Percentiles rank a stretch among this genome's conserved stretches.
These are phyloP conservation scores for Stemphylium beticola DNA, from an alignment of 2,329 filamentous ascomycete species.

Conservation along the genomic window DNA sequence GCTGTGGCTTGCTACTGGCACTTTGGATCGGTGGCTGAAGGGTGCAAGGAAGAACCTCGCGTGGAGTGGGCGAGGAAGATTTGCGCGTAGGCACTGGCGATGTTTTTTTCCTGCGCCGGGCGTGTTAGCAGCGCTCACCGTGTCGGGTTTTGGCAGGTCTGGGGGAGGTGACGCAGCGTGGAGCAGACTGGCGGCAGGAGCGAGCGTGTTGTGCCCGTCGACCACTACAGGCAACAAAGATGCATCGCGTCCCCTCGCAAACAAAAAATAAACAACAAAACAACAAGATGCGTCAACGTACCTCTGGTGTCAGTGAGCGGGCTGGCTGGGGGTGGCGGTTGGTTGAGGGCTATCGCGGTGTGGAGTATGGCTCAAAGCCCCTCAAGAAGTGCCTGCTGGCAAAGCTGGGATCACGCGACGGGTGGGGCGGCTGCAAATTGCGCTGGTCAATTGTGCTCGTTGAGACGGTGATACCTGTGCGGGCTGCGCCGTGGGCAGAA, in stretches of 20 bases:
- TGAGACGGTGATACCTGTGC: conserved; percentile 35
- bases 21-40: conserved; percentile 26
- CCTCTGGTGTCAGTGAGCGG: conserved; percentile 38
- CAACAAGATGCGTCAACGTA: conserved; percentile 26
- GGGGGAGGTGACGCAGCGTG: conserved; percentile 12
- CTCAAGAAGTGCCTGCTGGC: conserved; percentile 46
- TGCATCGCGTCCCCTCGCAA: conserved; percentile 1
- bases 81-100: conserved; percentile 32
- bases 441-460: conserved; percentile 38
- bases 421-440: conserved; percentile 30
- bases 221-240: neutral
- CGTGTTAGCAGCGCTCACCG: conserved; percentile 29
- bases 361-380: conserved; percentile 50
- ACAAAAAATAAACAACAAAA: neutral
- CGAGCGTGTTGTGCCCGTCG: conserved; percentile 17
- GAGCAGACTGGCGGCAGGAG: conserved; percentile 21
- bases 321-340: conserved; percentile 22
- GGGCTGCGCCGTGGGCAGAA: conserved; percentile 36
- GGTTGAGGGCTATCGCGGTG: conserved; percentile 34
- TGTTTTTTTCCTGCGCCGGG: conserved; percentile 21
- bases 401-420: conserved; percentile 45
- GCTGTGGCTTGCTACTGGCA: conserved; percentile 51
- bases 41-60: conserved; percentile 46
- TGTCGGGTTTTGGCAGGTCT: conserved; percentile 13
- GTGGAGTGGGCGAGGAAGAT: conserved; percentile 35